These are phyloP conservation scores for Hypoxylon sp. DNA, from an alignment of 2,329 filamentous ascomycete species.

Conservation along the genomic window DNA sequence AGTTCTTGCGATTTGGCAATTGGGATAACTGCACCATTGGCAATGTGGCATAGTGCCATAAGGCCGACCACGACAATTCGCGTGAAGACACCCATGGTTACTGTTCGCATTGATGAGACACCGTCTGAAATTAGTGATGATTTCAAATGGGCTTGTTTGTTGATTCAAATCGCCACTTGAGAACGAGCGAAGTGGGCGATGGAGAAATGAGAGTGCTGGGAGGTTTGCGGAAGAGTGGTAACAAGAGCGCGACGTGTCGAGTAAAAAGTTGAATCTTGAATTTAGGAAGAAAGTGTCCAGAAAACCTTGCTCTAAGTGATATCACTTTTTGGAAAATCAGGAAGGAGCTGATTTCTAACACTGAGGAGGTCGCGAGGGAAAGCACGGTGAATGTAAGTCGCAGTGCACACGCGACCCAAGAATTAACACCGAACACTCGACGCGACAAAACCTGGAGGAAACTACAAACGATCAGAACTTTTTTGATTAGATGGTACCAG, in stretches of 20 bases:
- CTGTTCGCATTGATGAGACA: background rate
- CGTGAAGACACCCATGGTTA: conserved; percentile 27
- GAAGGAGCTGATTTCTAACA: conserved; percentile 5
- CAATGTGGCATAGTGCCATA: conserved; percentile 42
- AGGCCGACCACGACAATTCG: conserved; percentile 40
- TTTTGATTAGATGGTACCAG: background rate
- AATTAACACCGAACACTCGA: background rate
- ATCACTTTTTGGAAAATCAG: background rate
- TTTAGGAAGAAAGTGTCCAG: background rate
- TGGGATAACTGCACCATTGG: conserved; percentile 19
- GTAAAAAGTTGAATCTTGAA: conserved; percentile 7
- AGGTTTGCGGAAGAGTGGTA: background rate
- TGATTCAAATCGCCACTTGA: conserved; percentile 4
- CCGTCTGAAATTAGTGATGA: conserved; percentile 19
- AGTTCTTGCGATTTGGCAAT: conserved; percentile 12
- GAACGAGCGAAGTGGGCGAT: background rate
- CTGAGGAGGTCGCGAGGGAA: background rate
- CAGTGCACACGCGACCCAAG: background rate
- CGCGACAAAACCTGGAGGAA: background rate
- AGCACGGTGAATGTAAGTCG: background rate
- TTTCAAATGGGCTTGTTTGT: conserved; percentile 14
- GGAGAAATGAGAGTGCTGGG: background rate
- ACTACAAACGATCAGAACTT: background rate
- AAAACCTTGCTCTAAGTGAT: background rate
- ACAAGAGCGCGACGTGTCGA: conserved; percentile 1